Conservation (phyloP, 2,329 filamentous ascomycete species). For the Claviceps paspali region DNA sequence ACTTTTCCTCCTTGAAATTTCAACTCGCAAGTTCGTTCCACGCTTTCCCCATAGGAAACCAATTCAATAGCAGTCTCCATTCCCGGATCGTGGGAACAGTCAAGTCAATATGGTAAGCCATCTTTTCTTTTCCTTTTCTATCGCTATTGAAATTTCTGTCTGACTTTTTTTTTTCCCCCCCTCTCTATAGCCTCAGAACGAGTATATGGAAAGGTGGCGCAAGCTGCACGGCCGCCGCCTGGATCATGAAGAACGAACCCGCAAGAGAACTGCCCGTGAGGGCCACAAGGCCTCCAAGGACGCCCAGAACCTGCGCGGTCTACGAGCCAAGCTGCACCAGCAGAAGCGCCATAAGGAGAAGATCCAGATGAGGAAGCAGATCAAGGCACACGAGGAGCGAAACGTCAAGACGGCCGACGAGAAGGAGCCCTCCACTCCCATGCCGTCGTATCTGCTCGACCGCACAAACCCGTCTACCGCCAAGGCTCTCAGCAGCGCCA, state of each 20-base stretch:
- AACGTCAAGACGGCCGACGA: conserved; percentile 80
- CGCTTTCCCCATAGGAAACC: neutral
- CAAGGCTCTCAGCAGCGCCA: conserved; percentile 64
- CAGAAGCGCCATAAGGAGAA: conserved; percentile 94
- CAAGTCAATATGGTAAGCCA: conserved; percentile 5
- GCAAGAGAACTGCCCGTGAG: conserved; percentile 80
- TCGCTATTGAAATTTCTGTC: neutral
- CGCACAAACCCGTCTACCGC: conserved; percentile 44
- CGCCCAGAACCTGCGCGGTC: conserved; percentile 82
- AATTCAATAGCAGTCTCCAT: neutral
- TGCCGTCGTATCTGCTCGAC: conserved; percentile 90
- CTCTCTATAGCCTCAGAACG: conserved; percentile 56
- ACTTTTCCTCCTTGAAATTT: conserved; percentile 6
- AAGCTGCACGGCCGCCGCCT: conserved; percentile 35
- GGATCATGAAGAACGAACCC: conserved; percentile 75
- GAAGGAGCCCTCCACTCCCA: conserved; percentile 64
- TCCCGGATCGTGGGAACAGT: too few species aligned
- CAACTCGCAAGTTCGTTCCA: conserved; percentile 1
- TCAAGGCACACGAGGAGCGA: conserved; percentile 89
- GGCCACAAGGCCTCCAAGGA: conserved; percentile 77
- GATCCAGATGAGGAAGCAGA: conserved; percentile 92
- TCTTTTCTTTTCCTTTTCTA: neutral
- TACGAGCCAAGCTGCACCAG: conserved; percentile 84
- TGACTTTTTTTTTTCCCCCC: neutral
- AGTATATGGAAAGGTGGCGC: conserved; percentile 61